Base-by-base conservation (phyloP, 2,329 filamentous ascomycete genomes). In the Cryphonectria japonica region DNA sequence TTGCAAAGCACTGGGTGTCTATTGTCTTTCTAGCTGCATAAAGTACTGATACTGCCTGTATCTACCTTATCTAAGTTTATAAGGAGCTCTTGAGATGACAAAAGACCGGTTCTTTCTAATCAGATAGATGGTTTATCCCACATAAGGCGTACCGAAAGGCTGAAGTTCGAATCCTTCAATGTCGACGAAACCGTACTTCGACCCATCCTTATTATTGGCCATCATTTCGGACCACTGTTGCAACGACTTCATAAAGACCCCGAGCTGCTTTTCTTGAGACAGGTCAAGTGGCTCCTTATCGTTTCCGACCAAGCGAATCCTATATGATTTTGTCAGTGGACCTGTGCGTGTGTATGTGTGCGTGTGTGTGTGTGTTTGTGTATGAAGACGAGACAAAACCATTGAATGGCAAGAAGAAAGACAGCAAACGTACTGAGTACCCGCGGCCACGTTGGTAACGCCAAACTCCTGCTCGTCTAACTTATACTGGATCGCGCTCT, bases 401-500 rank as follows among this genome's bases (percentile, higher is more conserved):
- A 22, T 3, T 14, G 9, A 3, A 1, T 3, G 7, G 16, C 22
- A 13, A 7, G 3, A 2, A 8, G 26, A 22, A 62, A 16, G 26
- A 59, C 29, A 59, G 32, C 14, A 6, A 13, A 68, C 72, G 59
- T 54, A 73, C 72, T 73, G 72, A 14, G 72, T 66, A 39, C 72
- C 72, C 60, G 72, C 72, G 22, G 70, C 67, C 41, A 72, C 2
- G 22, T 69, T 73, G 19, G 67, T 72, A n/a, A 66, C 13, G 2
- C 69, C 64, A 60, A 89, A 85, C 67, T 89, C 79, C 70, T 86
- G 80, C 57, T 86, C 80, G 66, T 86, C 84, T 2, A 84, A 70
- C 39, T 80, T 77, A 74, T 82, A 80, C 72, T 85, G 77, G 66
- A 88, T 83, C 0, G 84, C 85, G 3, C 84, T 84, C n/a, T 80